These are phyloP conservation scores for Colletotrichum sidae DNA, from an alignment of 2,329 filamentous ascomycete genomes.

Conservation along the genomic window DNA sequence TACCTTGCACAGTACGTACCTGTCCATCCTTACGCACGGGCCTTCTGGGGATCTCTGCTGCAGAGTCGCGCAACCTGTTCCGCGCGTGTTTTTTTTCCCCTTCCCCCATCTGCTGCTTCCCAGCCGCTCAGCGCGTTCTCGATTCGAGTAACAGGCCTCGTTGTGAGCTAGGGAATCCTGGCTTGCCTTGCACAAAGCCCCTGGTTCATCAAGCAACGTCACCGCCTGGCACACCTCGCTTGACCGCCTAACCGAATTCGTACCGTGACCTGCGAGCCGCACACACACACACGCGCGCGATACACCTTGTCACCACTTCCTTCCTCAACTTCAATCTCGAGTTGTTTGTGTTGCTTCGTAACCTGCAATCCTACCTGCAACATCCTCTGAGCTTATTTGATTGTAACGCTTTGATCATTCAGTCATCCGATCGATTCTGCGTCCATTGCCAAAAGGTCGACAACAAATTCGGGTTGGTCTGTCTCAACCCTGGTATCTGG, in stretches of 20 bases:
- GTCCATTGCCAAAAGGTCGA: not conserved
- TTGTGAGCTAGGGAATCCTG: no score
- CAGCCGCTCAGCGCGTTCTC: conserved; percentile 30
- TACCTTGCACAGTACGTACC: no score
- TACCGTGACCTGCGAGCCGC: conserved; percentile 21
- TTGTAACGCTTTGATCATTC: no score
- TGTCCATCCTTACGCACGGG: conserved; percentile 3
- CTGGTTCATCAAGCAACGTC: conserved; percentile 19
- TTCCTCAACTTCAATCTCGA: conserved; percentile 18
- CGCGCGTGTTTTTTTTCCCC: no score
- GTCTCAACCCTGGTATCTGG: conserved; percentile 16
- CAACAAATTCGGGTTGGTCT: conserved; percentile 1
- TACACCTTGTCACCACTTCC: not conserved
- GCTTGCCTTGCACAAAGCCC: not conserved
- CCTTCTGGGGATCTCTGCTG: not conserved
- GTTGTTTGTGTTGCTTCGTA: conserved; percentile 12
- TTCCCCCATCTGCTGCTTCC: no score
- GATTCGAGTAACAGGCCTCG: not conserved
- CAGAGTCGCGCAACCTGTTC: no score
- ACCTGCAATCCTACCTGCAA: no score
- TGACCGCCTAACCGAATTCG: conserved; percentile 20
- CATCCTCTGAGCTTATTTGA: no score
- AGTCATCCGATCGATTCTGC: not conserved
- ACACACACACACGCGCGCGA: conserved; percentile 21
- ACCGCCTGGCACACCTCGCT: conserved; percentile 18